Evolutionary conservation across 176 grass and related monocot species (phyloP), one percentile per base, ranked within the genome.

Genomic region (Rhynchospora pubera): DNA sequence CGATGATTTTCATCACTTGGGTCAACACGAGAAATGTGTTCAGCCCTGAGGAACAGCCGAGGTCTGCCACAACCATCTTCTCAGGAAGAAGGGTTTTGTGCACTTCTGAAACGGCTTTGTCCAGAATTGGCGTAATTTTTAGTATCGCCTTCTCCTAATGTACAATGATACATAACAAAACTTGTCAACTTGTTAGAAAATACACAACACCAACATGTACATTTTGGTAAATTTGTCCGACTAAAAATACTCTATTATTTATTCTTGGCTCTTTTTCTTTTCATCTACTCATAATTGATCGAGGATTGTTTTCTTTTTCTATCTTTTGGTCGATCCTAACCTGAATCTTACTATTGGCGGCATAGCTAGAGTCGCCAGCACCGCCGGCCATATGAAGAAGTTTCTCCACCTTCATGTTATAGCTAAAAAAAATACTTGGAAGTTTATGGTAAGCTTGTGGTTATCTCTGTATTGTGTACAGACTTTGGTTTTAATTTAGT

Each of bases 31-130:
- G n/a, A 8, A 93, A 47, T 4, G 91, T 76, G 39, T 87, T 93
- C 0, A 84, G 75, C 0, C 91, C 86, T 0, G 88, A 90, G 1
- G 88, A 88, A 56, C 91, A 90, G 3, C 88, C 88, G 0, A 93
- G 60, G 48, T 93, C 91, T 0, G 55, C 88, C 1, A 75, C n/a
- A 1, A 83, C 84, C 81, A 93, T 87, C 7, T 68, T 80, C 32
- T 64, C 32, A 0, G 52, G 26, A 4, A 13, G 57, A 24, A 85
- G 57, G 16, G 47, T 71, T 19, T 3, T 79, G 67, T 51, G 32
- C 2, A 89, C 9, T 12, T 87, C 83, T 21, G 22, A 16, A 4
- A 87, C 9, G 13, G 79, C 79, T 48, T 73, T 21, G 10, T 82
- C 26, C 12, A 94, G 61, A 16, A 89, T 43, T 0, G 80, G 13